Evolutionary conservation across 228 moss, liverwort and hornwort species (phyloP), one percentile per base, ranked within the genome.

Genomic region (Sphagnum fallax): DNA sequence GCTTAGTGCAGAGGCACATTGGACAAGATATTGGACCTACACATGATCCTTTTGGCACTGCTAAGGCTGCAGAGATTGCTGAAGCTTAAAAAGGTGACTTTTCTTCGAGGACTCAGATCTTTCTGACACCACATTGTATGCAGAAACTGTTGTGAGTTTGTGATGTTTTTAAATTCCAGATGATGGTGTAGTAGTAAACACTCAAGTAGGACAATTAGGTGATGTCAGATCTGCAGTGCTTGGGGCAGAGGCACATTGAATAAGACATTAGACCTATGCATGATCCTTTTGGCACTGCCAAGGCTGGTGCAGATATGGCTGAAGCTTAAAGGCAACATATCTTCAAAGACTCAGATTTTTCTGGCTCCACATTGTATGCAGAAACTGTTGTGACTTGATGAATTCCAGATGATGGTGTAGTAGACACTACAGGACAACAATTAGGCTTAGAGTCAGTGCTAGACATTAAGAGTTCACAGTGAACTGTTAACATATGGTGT

Each of bases 161-260:
- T 32, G 32, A 32, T 32, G 32, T 32, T 32, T 32, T 32, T 32
- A 32, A 32, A 32, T 32, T 32, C 32, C 32, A 32, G 32, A 32
- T 32, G 32, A 32, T 32, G 32, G 32, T 32, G 32, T 32, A 32
- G 32, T 32, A 32, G 32, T n/a, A n/a, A n/a, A n/a, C n/a, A n/a
- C n/a, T n/a, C 16, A 85, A 85, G 52, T 76, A 81, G 5, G 85
- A 85, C 50, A 81, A 85, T 53, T 81, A 85, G 70, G 85, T 85
- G 10, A 85, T 85, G 85, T 85, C 85, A 52, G 85, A 85, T 66
- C 74, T 85, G 14, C 85, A 85, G 62, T 72, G 85, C 18, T 77
- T 85, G 64, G 85, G 82, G 66, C 85, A 85, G 61, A 78, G 85
- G n/a, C 85, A 85, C 69, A 85, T 85, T 48, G 85, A 82, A 61